Evolutionary conservation across 2,329 filamentous ascomycete species (phyloP), one percentile per base, ranked within the genome.

Genomic region (Colletotrichum liriopes): DNA sequence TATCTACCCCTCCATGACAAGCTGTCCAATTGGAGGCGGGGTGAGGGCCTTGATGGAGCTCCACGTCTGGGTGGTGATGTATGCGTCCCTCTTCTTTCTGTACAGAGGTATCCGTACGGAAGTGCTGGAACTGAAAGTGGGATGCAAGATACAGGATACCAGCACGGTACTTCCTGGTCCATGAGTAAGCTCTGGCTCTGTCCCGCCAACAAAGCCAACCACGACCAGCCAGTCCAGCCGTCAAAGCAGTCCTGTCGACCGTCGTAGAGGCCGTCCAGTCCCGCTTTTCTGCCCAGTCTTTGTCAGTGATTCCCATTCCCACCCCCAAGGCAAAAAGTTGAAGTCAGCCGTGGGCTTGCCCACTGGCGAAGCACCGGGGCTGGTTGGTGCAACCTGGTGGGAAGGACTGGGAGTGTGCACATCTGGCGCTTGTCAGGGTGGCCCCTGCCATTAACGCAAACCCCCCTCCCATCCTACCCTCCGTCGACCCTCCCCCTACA

Each of bases 401-500:
- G 51, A 32, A 37, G 60, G 32, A 58, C 55, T 41, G 23, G 55
- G 55, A 41, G 55, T 58, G 55, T 60, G 55, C 45, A 49, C 60
- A 47, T 23, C 23, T 29, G 49, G 41, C 47, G 56, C 60, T 52
- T 63, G 60, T 62, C 59, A 49, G 60, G 43, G 60, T 63, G 60
- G 64, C 65, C 70, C 70, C 70, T 72, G 70, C 55, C 70, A 67
- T 52, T 60, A 63, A 65, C 58, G 54, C 54, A 72, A 65, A 69
- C 70, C 59, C 69, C 59, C 65, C 59, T 65, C 65, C 59, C 65
- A 52, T 69, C 66, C 70, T 72, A 70, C 70, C 70, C 70, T 72
- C 70, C 70, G 70, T 60, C 70, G 65, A 72, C 71, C 64, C 70
- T 73, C 65, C 64, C 68, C 52, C 68, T 72, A 67, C 69, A 74